A percentile compares a stretch with the other conserved stretches of the same genome.
Conservation (phyloP, 805 yeast genomes). For the Candida pseudofarinosa region DNA sequence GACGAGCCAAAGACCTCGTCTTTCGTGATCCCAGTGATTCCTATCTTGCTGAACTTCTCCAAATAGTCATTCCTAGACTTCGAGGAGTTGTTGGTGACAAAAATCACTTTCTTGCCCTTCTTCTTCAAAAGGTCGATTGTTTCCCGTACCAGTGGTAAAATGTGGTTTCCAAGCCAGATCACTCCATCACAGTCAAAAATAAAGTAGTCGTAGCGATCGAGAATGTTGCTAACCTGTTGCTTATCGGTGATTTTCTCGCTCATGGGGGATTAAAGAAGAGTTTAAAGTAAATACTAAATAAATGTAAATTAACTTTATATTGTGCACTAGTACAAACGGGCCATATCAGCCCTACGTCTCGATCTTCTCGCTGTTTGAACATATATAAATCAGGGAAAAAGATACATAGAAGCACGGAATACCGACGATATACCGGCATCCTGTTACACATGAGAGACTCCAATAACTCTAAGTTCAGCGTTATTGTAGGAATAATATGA, state of each 20-base stretch:
- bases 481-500: not conserved
- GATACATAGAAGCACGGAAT: no score
- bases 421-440: no score
- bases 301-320: no score
- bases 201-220: conserved; percentile 74
- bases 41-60: conserved; percentile 60
- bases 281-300: not conserved
- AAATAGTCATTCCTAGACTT: conserved; percentile 79
- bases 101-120: conserved; percentile 63
- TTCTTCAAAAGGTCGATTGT: conserved; percentile 59
- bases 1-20: conserved; percentile 89
- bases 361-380: no score
- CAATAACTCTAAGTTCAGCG: not conserved
- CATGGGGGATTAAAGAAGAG: conserved; percentile 18
- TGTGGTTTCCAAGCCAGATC: conserved; percentile 82
- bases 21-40: conserved; percentile 45
- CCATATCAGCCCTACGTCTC: not conserved
- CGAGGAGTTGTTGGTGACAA: conserved; percentile 95
- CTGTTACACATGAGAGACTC: no score
- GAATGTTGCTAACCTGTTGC: conserved; percentile 48
- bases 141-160: conserved; percentile 75
- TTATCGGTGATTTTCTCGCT: conserved; percentile 47
- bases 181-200: conserved; percentile 98
- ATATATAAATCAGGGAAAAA: no score
- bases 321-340: not conserved